Evolutionary conservation across 2,329 filamentous ascomycete genomes (phyloP).

Genomic region (Xylariaceae sp.): DNA sequence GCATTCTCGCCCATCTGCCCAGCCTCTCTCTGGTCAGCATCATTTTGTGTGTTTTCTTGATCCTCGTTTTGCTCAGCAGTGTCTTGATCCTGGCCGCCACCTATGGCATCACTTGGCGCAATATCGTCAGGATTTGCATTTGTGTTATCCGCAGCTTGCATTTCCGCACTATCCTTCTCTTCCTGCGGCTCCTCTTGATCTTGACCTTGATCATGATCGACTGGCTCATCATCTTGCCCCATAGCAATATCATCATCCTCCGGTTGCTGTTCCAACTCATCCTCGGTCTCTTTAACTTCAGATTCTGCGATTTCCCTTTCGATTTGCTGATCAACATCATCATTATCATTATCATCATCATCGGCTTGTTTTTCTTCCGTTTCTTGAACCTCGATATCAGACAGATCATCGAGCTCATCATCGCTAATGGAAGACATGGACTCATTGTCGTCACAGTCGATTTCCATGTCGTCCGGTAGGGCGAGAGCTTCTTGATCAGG

Average conservation of each 20-base stretch:
- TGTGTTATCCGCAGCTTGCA: slow-evolving; percentile 38
- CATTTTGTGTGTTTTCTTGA: slow-evolving; percentile 56
- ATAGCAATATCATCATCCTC: slow-evolving; percentile 32
- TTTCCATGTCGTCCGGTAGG: slow-evolving; percentile 81
- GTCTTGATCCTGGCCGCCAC: slow-evolving; percentile 62
- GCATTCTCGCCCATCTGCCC: slow-evolving; percentile 63
- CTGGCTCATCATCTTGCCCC: slow-evolving; percentile 33
- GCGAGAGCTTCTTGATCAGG: slow-evolving; percentile 79
- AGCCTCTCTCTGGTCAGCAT: slow-evolving; percentile 61
- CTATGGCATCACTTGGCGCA: slow-evolving; percentile 60
- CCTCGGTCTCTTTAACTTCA: slow-evolving; percentile 51
- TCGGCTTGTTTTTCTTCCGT: slow-evolving; percentile 36
- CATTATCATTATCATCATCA: slow-evolving; percentile 38
- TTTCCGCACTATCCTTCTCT: slow-evolving; percentile 30
- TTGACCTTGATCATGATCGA: slow-evolving; percentile 30
- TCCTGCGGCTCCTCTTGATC: slow-evolving; percentile 30
- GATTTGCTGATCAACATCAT: slow-evolving; percentile 42
- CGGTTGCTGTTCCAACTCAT: slow-evolving; percentile 49
- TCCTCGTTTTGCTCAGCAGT: slow-evolving; percentile 60
- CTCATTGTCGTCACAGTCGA: slow-evolving; percentile 63
- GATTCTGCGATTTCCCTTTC: slow-evolving; percentile 40
- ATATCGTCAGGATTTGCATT: slow-evolving; percentile 58
- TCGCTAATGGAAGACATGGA: slow-evolving; percentile 49
- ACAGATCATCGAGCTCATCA: slow-evolving; percentile 57
- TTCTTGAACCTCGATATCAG: slow-evolving; percentile 45